These are phyloP conservation scores for Lichtheimia ramosa DNA, from an alignment of 371 early-diverging fungal genomes.

Conservation along the genomic window DNA sequence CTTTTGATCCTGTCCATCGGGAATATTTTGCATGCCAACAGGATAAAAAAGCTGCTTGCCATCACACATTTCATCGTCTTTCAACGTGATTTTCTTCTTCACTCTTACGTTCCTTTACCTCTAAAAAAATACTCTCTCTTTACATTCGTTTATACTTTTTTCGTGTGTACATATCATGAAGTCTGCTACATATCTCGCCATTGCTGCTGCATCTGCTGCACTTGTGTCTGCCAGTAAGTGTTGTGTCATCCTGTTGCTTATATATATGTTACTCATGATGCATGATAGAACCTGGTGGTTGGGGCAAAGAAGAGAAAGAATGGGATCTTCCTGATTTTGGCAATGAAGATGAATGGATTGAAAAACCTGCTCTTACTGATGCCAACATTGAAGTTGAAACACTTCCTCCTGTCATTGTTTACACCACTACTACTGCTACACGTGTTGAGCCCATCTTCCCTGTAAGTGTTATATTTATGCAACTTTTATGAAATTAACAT, in stretches of 20 bases:
- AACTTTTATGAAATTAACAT: too few species aligned
- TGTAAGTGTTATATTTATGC: too few species aligned
- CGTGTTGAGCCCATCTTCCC: conserved; percentile 6
- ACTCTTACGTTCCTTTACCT: neutral
- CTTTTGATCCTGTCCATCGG: conserved; percentile 11
- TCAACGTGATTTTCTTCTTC: neutral
- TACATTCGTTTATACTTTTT: too few species aligned
- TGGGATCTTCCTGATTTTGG: too few species aligned
- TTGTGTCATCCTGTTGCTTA: neutral
- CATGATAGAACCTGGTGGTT: too few species aligned
- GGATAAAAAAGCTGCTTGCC: too few species aligned
- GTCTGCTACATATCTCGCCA: neutral
- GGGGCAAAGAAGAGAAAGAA: too few species aligned
- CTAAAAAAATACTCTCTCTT: too few species aligned
- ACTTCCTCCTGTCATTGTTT: conserved; percentile 16
- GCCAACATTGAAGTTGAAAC: conserved; percentile 3
- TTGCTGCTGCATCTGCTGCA: conserved; percentile 1
- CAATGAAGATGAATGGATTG: too few species aligned
- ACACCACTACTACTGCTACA: conserved; percentile 12
- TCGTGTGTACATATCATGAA: neutral
- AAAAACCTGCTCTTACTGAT: too few species aligned
- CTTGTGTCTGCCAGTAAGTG: conserved; percentile 7
- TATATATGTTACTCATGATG: too few species aligned
- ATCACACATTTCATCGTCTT: too few species aligned
- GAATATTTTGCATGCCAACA: conserved; percentile 1